Evolutionary conservation across 768 basidiomycete genomes (phyloP), one percentile per base, ranked within the genome.

Genomic region (Tubosaeta sp.): DNA sequence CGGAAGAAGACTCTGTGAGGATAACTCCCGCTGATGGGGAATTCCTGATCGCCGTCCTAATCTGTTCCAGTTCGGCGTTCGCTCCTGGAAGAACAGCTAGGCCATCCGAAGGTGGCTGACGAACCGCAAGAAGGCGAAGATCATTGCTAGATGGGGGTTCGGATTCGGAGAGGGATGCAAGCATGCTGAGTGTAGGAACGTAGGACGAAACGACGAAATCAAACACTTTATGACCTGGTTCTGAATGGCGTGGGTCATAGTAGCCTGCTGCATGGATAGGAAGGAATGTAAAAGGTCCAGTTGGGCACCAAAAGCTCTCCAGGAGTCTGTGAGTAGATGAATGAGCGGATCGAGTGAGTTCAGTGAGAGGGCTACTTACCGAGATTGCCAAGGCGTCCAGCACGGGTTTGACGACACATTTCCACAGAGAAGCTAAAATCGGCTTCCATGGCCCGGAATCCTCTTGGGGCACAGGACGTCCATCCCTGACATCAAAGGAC

Each of bases 111-210:
- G 49, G 34, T 2, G 62, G 59, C 35, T 61, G 55, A 8, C 47
- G 35, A 11, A 63, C 48, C 7, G 50, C 49, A n/a, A 63, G 53
- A n/a, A 63, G 33, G 19, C 37, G 29, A 12, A 49, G 19, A 8
- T 41, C 32, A 12, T 14, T 3, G 1, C 5, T 12, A 3, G 43
- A 26, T 8, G 27, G 2, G 2, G 33, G 14, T 19, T 48, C 5
- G 8, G 16, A 17, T n/a, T 19, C 3, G 11, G 14, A 8, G 7
- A 34, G 16, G 13, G 52, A 31, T 4, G 38, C 4, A 29, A 70
- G 53, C 5, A 60, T 55, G 38, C 51, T 35, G 1, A 71, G 48
- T 6, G 69, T 67, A 1, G 68, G 64, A 1, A 61, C 59, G 43
- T 71, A 71, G 14, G 70, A 71, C 2, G 50, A 55, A 6, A 54